Conservation (phyloP, 495 filamentous ascomycete genomes). For the Hypoxylon intermedium region DNA sequence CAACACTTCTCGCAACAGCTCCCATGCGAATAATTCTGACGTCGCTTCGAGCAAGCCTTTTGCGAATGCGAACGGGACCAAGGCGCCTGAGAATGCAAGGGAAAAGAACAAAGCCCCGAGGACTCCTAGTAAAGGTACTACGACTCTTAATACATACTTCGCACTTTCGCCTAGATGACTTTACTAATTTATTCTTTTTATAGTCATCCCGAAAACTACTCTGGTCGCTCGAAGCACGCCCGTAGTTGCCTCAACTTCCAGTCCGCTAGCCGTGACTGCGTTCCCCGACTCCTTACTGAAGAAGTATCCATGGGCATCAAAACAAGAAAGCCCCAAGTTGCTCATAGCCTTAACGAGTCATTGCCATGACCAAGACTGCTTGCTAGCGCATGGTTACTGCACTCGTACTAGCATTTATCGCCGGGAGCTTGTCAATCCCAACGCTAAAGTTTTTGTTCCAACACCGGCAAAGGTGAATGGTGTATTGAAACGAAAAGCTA, state of each 20-base stretch:
- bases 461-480: neutral
- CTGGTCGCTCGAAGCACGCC: neutral
- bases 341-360: neutral
- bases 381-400: conserved; percentile 8
- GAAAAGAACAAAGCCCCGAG: neutral
- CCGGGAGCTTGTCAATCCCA: neutral
- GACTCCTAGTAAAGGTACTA: conserved; percentile 8
- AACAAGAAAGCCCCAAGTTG: neutral
- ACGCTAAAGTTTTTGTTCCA: neutral
- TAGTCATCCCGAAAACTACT: neutral
- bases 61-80: neutral
- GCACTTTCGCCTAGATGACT: neutral
- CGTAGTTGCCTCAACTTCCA: neutral
- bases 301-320: conserved; percentile 28
- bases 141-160: neutral
- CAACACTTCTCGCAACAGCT: neutral
- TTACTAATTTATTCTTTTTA: neutral
- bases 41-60: neutral
- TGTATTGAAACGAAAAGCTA: conserved; percentile 27
- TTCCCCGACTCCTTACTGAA: neutral
- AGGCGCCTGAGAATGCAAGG: neutral
- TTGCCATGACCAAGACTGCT: conserved; percentile 10
- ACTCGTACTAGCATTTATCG: neutral
- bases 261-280: neutral
- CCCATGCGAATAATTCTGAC: neutral